Evolutionary conservation across 208 protist genomes (phyloP).

Genomic region (Herpetomonas samuelpessoai): DNA sequence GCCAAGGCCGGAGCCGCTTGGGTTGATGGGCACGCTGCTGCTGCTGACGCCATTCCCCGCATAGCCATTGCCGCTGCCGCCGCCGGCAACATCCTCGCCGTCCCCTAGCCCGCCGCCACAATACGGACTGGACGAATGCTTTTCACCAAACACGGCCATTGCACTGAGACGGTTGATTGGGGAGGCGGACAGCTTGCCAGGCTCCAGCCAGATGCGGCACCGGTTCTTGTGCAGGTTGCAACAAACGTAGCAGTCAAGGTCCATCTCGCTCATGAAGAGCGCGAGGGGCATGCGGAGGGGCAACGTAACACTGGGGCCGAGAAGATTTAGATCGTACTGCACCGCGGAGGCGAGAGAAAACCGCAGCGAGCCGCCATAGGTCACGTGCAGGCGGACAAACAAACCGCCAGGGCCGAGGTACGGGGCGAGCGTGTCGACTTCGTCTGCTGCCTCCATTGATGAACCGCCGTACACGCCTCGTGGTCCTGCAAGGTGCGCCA

Average conservation of each 20-base stretch:
- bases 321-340: constrained; percentile 50
- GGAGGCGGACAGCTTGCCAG: constrained; percentile 56
- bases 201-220: constrained; percentile 70
- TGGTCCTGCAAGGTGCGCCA: too few species aligned
- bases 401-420: constrained; percentile 57
- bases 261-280: constrained; percentile 54
- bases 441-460: not conserved
- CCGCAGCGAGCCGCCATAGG: constrained; percentile 74
- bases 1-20: too few species aligned
- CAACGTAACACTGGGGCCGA: constrained; percentile 23
- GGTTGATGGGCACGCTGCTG: not conserved
- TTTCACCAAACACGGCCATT: constrained; percentile 51
- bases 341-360: constrained; percentile 44
- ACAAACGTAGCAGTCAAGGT: constrained; percentile 78
- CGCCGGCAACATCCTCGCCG: constrained; percentile 15
- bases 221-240: constrained; percentile 55
- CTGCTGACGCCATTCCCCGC: not conserved
- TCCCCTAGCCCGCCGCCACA: constrained; percentile 4
- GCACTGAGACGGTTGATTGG: constrained; percentile 66
- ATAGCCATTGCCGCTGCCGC: constrained; percentile 2
- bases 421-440: constrained; percentile 31
- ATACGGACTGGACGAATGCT: not conserved
- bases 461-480: not conserved
- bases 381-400: constrained; percentile 72
- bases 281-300: constrained; percentile 63